phyloP scores from a whole-genome alignment of 176 grass and related monocot genomes.

The Eragrostis curvula region DNA sequence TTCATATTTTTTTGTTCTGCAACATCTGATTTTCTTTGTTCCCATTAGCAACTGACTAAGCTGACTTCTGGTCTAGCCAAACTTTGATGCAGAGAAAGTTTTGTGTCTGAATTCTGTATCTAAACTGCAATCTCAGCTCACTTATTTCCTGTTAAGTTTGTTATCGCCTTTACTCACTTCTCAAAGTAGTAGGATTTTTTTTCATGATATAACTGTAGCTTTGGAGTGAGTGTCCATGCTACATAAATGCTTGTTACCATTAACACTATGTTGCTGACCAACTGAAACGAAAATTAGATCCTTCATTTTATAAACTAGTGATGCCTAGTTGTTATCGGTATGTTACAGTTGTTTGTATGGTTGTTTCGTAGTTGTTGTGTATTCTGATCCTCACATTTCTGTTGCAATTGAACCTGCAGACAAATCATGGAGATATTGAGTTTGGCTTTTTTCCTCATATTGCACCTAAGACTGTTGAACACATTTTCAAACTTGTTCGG shows the following conservation, averaged over 20 bases:
- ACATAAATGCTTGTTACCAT: background rate
- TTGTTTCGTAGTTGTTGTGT: background rate
- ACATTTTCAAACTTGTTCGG: constrained; percentile 92
- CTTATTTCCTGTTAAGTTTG: background rate
- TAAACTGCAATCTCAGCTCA: background rate
- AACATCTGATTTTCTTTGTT: background rate
- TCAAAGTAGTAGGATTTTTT: background rate
- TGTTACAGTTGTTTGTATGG: background rate
- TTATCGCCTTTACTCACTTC: background rate
- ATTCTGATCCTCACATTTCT: constrained; percentile 28
- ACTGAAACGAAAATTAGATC: background rate
- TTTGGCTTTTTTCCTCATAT: constrained; percentile 90
- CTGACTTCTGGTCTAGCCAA: background rate
- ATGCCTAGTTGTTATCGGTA: background rate
- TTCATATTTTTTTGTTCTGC: background rate
- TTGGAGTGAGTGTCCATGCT: background rate
- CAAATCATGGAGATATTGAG: constrained; percentile 89
- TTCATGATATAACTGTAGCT: background rate
- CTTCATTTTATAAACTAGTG: constrained; percentile 14
- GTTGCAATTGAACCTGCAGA: constrained; percentile 61
- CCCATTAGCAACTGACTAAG: background rate
- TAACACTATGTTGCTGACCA: background rate
- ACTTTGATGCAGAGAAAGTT: no score
- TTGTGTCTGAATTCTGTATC: background rate
- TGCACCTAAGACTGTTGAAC: constrained; percentile 89